Base-by-base conservation (phyloP, 352 stramenopile genomes). In the Aphanomyces stellatus region DNA sequence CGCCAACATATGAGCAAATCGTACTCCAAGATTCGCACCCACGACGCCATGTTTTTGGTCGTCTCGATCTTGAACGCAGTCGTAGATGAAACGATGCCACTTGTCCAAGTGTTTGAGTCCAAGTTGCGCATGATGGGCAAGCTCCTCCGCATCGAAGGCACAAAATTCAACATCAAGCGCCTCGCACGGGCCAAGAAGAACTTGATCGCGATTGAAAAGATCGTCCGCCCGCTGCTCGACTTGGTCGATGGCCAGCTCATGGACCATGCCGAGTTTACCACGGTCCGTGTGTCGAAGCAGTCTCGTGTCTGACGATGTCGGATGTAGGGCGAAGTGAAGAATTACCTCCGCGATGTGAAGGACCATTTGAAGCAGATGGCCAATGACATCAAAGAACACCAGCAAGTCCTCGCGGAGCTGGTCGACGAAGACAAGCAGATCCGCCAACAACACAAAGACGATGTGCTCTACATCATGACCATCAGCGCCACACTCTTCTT, bases 311-410 rank as follows among this genome's bases (percentile, higher is more conserved):
- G 81, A n/a, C n/a, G n/a, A n/a, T n/a, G n/a, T 46, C 37, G 11
- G 19, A 57, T 51, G 49, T 35, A 57, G 49, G 49, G 49, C 49
- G 49, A 57, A 57, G 89, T 86, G 25, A 35, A 81, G 35, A 74
- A 83, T 10, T 95, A 95, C 66, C 85, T 95, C 35, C 80, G 85
- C 27, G 85, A 95, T 43, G 84, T 95, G 30, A 82, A 92, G 35
- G 87, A 95, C 66, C 85, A 94, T 59, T 75, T 94, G 46, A 79
- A 76, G 51, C 88, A 90, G 51, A 78, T 93, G 8, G 80, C 90
- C 24, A 81, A 91, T 48, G 86, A 88, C 33, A 91, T 87, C 59
- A 86, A 93, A 69, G 85, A 85, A 51, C 80, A 90, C 48, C 56
- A 93, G 69, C 82, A 87, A 51, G 73, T 77, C 5, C 88, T 87